Conservation (phyloP, 1,284 basidiomycete species). For the Papiliotrema nemorosa region DNA sequence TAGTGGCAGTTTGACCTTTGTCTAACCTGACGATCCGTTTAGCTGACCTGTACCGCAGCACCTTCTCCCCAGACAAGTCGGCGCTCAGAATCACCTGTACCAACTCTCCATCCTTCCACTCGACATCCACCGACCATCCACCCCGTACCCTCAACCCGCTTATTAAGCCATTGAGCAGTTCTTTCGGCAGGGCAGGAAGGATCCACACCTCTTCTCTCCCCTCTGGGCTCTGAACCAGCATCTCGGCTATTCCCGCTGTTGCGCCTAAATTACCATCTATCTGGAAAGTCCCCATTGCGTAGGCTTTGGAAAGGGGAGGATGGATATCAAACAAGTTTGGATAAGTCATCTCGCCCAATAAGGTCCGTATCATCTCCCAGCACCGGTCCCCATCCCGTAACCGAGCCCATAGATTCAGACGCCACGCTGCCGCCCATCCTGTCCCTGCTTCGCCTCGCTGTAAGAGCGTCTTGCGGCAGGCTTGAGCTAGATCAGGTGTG, state of each 20-base stretch:
- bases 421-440: constrained; percentile 9
- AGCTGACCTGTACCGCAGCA: neutral
- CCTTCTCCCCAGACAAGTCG: neutral
- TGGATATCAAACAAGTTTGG: constrained; percentile 10
- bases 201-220: constrained; percentile 2
- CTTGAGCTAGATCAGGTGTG: constrained; percentile 2
- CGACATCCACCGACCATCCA: neutral
- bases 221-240: constrained; percentile 6
- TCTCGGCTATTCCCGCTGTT: constrained; percentile 7
- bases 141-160: neutral
- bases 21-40: neutral
- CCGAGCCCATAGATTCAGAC: constrained; percentile 5
- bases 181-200: constrained; percentile 10
- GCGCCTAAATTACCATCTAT: constrained; percentile 13
- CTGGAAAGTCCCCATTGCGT: constrained; percentile 4
- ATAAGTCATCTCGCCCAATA: constrained; percentile 2
- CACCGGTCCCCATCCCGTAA: constrained; percentile 1
- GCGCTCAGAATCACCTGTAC: neutral
- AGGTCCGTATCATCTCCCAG: neutral
- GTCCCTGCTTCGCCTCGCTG: constrained; percentile 3
- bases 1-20: neutral
- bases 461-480: neutral
- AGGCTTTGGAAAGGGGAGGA: constrained; percentile 3
- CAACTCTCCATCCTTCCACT: neutral
- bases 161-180: neutral